Conservation (phyloP, 176 grass and related monocot genomes). For the Poa pratensis region DNA sequence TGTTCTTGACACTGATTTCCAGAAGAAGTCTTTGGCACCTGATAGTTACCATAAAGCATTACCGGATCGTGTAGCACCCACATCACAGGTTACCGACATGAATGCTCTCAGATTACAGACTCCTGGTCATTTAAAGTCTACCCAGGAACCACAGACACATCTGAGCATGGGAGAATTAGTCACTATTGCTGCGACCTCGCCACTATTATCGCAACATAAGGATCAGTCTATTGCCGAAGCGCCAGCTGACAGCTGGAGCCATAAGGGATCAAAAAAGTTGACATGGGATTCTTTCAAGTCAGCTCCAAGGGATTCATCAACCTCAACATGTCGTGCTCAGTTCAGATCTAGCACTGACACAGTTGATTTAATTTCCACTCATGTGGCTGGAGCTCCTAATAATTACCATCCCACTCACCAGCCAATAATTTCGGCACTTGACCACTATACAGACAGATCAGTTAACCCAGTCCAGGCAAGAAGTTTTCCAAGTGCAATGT, state of each 20-base stretch:
- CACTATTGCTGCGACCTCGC: slow-evolving; percentile 42
- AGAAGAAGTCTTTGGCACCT: slow-evolving; percentile 37
- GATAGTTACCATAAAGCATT: slow-evolving; percentile 38
- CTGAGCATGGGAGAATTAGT: slow-evolving; percentile 32
- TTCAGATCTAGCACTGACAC: slow-evolving; percentile 40
- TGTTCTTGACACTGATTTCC: slow-evolving; percentile 29
- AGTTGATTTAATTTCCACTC: slow-evolving; percentile 38
- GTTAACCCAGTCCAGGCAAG: slow-evolving; percentile 28
- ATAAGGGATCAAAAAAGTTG: slow-evolving; percentile 40
- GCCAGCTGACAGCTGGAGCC: slow-evolving; percentile 28
- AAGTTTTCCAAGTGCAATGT: slow-evolving; percentile 34
- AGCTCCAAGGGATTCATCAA: slow-evolving; percentile 30
- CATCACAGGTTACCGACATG: neutral
- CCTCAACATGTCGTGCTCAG: slow-evolving; percentile 27
- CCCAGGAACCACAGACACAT: slow-evolving; percentile 25
- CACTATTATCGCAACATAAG: slow-evolving; percentile 38
- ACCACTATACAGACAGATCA: slow-evolving; percentile 30
- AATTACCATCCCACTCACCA: slow-evolving; percentile 42
- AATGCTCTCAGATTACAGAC: slow-evolving; percentile 28
- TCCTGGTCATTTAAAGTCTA: slow-evolving; percentile 32
- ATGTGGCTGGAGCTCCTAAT: slow-evolving; percentile 34
- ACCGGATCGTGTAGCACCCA: slow-evolving; percentile 18
- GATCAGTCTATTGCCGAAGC: slow-evolving; percentile 36
- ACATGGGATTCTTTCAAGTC: slow-evolving; percentile 42
- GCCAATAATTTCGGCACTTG: slow-evolving; percentile 7